These are phyloP conservation scores for Epithemia pelagica DNA, from an alignment of 108 stramenopile genomes.

Conservation along the genomic window DNA sequence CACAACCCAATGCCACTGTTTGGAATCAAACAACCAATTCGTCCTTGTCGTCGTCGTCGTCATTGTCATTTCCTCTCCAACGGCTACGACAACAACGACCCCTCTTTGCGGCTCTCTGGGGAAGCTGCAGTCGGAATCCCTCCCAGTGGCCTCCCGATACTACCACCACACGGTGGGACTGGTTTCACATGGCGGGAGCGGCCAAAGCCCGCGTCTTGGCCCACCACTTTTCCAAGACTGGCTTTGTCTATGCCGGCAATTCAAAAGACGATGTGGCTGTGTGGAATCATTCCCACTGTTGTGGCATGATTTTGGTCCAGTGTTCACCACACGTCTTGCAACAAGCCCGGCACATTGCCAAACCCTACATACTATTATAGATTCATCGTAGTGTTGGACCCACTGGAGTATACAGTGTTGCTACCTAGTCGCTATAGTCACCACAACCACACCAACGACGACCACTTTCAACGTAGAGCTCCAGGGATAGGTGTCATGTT, in stretches of 20 bases:
- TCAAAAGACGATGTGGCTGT: conserved; percentile 6
- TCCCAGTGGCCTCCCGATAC: neutral
- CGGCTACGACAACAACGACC: no score
- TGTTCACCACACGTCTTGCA: neutral
- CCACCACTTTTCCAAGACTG: neutral
- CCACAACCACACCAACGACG: no score
- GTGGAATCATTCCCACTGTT: neutral
- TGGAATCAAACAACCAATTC: no score
- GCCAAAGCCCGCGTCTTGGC: neutral
- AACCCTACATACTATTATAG: conserved; percentile 10
- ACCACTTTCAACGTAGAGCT: no score
- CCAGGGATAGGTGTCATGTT: no score
- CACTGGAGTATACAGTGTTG: no score
- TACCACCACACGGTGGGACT: no score
- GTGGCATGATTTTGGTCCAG: neutral
- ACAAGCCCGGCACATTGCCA: neutral
- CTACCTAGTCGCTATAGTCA: no score
- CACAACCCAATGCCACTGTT: no score
- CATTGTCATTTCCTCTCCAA: no score
- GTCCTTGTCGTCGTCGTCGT: no score
- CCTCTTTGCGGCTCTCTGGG: neutral
- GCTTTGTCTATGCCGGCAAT: conserved; percentile 8
- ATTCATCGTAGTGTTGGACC: conserved; percentile 14
- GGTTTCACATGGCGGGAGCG: neutral
- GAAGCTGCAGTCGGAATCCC: neutral